Conservation (phyloP, 495 filamentous ascomycete genomes). For the Usnea hakonensis region DNA sequence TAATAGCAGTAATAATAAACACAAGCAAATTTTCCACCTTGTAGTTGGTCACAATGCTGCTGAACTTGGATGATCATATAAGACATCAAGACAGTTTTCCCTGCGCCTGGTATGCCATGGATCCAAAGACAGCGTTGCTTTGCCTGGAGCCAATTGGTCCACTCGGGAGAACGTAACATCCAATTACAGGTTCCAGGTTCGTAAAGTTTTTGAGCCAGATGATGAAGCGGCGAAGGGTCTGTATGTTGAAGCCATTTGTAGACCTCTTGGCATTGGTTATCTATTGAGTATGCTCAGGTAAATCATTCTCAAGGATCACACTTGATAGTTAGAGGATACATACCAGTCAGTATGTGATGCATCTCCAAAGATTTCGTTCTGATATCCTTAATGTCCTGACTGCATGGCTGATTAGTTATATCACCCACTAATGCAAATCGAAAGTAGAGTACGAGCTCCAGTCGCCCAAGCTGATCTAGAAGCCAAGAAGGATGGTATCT, state of each 20-base stretch:
- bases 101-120: slow-evolving; percentile 37
- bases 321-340: neutral
- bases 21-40: neutral
- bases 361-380: slow-evolving; percentile 10
- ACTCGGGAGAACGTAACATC: slow-evolving; percentile 19
- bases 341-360: slow-evolving; percentile 12
- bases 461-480: too few relatives aligned
- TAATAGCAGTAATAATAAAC: slow-evolving; percentile 38
- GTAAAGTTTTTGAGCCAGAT: slow-evolving; percentile 12
- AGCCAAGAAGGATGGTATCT: too few relatives aligned
- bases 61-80: slow-evolving; percentile 26
- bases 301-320: neutral
- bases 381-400: slow-evolving; percentile 17
- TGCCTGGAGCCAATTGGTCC: slow-evolving; percentile 21
- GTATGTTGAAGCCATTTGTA: slow-evolving; percentile 14
- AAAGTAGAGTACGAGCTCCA: too few relatives aligned
- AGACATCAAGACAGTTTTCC: slow-evolving; percentile 36
- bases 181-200: slow-evolving; percentile 23
- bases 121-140: slow-evolving; percentile 30
- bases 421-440: too few relatives aligned
- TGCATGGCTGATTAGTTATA: too few relatives aligned
- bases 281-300: neutral
- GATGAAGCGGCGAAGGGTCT: slow-evolving; percentile 20
- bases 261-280: slow-evolving; percentile 10
- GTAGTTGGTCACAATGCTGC: slow-evolving; percentile 12